Base-by-base conservation (phyloP, 2,329 filamentous ascomycete genomes). In the Fusarium longipes region DNA sequence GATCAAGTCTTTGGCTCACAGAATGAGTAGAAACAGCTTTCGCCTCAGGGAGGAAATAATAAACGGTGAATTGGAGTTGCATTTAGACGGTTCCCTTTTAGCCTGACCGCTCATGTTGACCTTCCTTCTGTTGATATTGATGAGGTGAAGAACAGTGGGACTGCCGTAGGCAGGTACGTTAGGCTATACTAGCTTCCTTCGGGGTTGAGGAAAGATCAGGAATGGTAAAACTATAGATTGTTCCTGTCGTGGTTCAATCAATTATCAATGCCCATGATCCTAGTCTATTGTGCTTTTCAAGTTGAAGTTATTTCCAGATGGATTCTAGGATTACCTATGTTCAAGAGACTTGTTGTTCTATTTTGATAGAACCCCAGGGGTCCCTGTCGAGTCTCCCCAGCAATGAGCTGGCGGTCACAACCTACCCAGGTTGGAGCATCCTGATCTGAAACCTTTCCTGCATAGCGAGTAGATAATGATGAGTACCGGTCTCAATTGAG, bases 81-180 rank as follows among this genome's bases (percentile, higher is more conserved):
- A 42, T 50, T 36, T 24, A 27, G n/a, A 52, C 38, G 32, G 44
- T 52, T 58, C 25, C 30, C 39, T 35, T 57, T 38, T 57, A 22
- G 42, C 45, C 53, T 58, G 61, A 64, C 59, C 60, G 60, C 52
- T 64, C 52, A 51, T 59, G 44, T 58, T 63, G 61, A 20, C 30
- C 49, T 52, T 27, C 30, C 49, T 52, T 27, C 18, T 32, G 25
- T 44, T 43, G 20, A 50, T 43, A 49, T 44, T 22, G 20, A 51
- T 40, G n/a, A 44, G 38, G 44, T 51, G 27, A 63, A 38, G 29
- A 65, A 65, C 54, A 65, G 62, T 65, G 62, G 62, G 54, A 48
- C 44, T 36, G 15, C 22, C 22, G 24, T 43, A 18, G 40, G 40
- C 44, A 25, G 44, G 58, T 68, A 45, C 29, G 24, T 20, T 63